Base-by-base conservation (phyloP, 1,284 basidiomycete species). In the Apiotrichum gamsii region DNA sequence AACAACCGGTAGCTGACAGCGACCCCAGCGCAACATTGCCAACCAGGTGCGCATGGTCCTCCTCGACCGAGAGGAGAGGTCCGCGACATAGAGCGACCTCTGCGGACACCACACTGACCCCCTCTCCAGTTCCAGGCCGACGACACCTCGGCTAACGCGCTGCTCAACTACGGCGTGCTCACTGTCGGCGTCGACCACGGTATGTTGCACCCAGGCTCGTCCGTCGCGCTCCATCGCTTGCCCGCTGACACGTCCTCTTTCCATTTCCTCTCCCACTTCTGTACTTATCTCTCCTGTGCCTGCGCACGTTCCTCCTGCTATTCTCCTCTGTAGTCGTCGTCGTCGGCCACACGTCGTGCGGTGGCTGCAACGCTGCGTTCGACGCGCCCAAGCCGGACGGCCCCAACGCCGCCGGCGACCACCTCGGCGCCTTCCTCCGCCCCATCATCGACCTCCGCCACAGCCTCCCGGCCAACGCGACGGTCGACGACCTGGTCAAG, bases 161-260 rank as follows among this genome's bases (percentile, higher is more conserved):
- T 89, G 3, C 78, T 96, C 52, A 77, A 81, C 10, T 96, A 85
- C 69, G 90, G 88, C 8, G 78, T 96, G 33, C 78, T 81, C 55
- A 75, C 79, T 56, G 76, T 95, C 49, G 84, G 85, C 45, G 85
- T 93, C 34, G 78, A 86, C 71, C 87, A 96, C 74, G 80, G 87
- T 89, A 63, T 15, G 47, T 35, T 5, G 2, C 0, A 30, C 18
- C 0, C 3, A 14, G 3, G 11, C 3, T 16, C 14, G 14, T 8
- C 11, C n/a, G n/a, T n/a, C n/a, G n/a, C n/a, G n/a, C n/a, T n/a
- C n/a, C n/a, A n/a, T n/a, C n/a, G n/a, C n/a, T n/a, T n/a, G n/a
- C n/a, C n/a, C n/a, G 36, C 36, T 37, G 36, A 37, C 36, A 23
- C 3, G 18, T 5, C 14, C 20, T 8, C 8, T 36, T 25, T 24